A percentile compares a stretch with the other conserved stretches of the same genome.
phyloP scores from a whole-genome alignment of 2,329 filamentous ascomycete genomes.

The Cladosporium sp. region DNA sequence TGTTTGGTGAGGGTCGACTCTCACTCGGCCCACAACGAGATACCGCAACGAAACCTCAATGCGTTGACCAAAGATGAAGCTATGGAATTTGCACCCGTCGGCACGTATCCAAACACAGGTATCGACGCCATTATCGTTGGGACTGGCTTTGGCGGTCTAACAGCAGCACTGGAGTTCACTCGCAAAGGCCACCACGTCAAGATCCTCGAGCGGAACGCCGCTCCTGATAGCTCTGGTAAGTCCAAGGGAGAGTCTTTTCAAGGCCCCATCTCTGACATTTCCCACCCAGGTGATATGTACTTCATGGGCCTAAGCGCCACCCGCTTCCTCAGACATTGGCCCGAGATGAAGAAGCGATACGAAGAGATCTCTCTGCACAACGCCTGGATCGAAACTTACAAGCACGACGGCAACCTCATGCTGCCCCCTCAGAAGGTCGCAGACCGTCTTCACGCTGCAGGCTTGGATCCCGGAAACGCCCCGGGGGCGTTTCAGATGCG shows the following conservation, averaged over 20 bases:
- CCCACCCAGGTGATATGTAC: slow-evolving; percentile 51
- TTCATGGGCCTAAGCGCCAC: slow-evolving; percentile 54
- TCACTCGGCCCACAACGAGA: background rate
- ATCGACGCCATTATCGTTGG: slow-evolving; percentile 24
- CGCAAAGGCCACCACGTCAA: slow-evolving; percentile 24
- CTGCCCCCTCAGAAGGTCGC: slow-evolving; percentile 46
- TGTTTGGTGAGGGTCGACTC: background rate
- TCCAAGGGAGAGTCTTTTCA: slow-evolving; percentile 11
- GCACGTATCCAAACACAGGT: slow-evolving; percentile 40
- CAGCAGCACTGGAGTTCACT: slow-evolving; percentile 22
- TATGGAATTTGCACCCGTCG: slow-evolving; percentile 34
- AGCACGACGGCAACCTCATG: slow-evolving; percentile 47
- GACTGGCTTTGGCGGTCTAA: slow-evolving; percentile 23
- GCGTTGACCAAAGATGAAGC: slow-evolving; percentile 18
- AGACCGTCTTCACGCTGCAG: slow-evolving; percentile 43
- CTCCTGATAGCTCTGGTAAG: slow-evolving; percentile 48
- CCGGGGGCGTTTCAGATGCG: slow-evolving; percentile 54
- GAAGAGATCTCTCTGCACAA: slow-evolving; percentile 48
- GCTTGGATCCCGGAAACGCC: slow-evolving; percentile 42
- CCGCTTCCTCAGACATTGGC: slow-evolving; percentile 51
- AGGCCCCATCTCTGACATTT: background rate
- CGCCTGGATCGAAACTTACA: slow-evolving; percentile 52
- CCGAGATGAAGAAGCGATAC: slow-evolving; percentile 47
- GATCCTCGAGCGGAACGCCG: slow-evolving; percentile 32
- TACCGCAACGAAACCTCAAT: background rate